These are phyloP conservation scores for Polytolypa hystricis DNA, from an alignment of 2,329 filamentous ascomycete species.

Conservation along the genomic window DNA sequence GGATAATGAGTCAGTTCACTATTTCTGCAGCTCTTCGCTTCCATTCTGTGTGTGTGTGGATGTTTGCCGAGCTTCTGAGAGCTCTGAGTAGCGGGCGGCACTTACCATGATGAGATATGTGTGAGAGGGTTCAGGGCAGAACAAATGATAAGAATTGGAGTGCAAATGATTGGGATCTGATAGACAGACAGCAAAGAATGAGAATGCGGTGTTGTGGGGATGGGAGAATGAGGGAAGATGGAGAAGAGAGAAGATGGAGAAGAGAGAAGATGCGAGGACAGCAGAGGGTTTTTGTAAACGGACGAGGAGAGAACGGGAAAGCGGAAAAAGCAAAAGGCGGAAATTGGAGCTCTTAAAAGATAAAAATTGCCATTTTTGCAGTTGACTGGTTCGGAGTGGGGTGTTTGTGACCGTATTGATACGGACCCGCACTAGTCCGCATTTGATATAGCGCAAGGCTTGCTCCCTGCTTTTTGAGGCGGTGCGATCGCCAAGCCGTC, in stretches of 20 bases:
- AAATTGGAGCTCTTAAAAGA: background rate
- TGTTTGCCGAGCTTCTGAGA: background rate
- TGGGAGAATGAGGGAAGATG: constrained; percentile 8
- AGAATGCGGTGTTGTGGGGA: constrained; percentile 7
- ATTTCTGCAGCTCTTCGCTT: constrained; percentile 23
- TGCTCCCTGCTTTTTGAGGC: too few species aligned
- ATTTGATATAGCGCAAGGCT: too few species aligned
- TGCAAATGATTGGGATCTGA: background rate
- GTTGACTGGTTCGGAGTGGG: background rate
- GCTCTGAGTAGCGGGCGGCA: too few species aligned
- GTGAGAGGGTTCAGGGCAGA: constrained; percentile 10
- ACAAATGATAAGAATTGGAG: background rate
- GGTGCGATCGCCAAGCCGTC: too few species aligned
- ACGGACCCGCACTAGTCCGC: too few species aligned
- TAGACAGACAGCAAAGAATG: constrained; percentile 7
- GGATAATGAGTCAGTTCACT: background rate
- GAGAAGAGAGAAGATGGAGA: constrained; percentile 16
- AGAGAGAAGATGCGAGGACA: too few species aligned
- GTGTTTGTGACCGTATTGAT: background rate
- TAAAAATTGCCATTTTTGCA: background rate
- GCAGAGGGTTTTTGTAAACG: too few species aligned
- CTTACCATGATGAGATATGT: constrained; percentile 4
- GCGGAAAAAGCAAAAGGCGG: background rate
- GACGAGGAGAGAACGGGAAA: background rate
- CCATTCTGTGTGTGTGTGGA: constrained; percentile 4